Conservation (phyloP, 257 asterid genomes). For the Capsicum chinense region DNA sequence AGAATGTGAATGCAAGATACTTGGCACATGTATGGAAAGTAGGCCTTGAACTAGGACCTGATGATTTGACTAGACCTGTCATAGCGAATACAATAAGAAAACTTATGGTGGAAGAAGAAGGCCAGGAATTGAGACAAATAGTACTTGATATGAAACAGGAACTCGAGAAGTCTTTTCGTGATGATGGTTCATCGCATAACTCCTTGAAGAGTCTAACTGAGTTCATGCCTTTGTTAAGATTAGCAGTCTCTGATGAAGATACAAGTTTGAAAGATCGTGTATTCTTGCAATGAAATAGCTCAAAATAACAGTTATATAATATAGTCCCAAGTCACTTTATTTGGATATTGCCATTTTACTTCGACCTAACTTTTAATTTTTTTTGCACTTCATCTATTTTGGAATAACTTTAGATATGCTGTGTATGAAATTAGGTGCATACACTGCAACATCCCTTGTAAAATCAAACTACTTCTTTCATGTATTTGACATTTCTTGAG, state of each 20-base stretch:
- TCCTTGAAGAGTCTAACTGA: constrained; percentile 33
- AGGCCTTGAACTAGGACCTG: constrained; percentile 33
- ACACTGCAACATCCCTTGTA: constrained; percentile 71
- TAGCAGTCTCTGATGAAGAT: neutral
- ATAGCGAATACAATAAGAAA: constrained; percentile 25
- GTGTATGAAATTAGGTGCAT: constrained; percentile 48
- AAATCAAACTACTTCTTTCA: constrained; percentile 64
- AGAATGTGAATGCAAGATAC: constrained; percentile 29
- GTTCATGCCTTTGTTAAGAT: constrained; percentile 30
- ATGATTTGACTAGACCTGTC: neutral
- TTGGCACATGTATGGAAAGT: constrained; percentile 33
- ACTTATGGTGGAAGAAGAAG: constrained; percentile 32
- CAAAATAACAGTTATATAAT: too few relatives aligned
- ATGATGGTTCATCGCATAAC: constrained; percentile 38
- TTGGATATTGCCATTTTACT: too few relatives aligned
- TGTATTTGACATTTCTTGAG: constrained; percentile 50
- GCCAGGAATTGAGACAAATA: constrained; percentile 27
- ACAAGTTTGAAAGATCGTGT: neutral
- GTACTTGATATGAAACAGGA: constrained; percentile 12
- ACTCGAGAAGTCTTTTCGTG: constrained; percentile 7
- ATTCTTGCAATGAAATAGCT: neutral
- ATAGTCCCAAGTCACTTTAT: too few relatives aligned
- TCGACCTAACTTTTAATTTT: too few relatives aligned
- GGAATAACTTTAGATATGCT: too few relatives aligned
- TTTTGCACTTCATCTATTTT: too few relatives aligned